Evolutionary conservation across 192 early-diverging fungal genomes (phyloP).

Genomic region (Coemansia sp.): DNA sequence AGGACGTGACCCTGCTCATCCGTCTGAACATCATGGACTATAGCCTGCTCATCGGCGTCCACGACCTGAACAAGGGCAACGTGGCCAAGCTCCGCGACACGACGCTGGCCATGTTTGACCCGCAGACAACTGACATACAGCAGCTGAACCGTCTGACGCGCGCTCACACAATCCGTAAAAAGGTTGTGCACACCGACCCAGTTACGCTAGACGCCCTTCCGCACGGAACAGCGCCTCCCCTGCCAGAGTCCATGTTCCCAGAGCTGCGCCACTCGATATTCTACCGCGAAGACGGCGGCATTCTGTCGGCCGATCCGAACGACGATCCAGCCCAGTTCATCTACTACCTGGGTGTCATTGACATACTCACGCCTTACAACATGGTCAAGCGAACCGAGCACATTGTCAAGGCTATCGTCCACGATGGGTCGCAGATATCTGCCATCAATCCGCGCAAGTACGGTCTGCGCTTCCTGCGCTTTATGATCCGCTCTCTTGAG

Average conservation of each 20-base stretch:
- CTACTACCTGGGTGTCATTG: conserved; percentile 97
- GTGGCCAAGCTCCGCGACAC: conserved; percentile 89
- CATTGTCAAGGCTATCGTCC: conserved; percentile 81
- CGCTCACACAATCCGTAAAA: conserved; percentile 59
- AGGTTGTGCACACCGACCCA: conserved; percentile 56
- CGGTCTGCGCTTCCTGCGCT: conserved; percentile 86
- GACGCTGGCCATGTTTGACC: conserved; percentile 85
- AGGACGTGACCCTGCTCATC: conserved; percentile 80
- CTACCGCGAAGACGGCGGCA: conserved; percentile 92
- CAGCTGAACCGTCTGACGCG: conserved; percentile 52
- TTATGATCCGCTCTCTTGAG: conserved; percentile 76
- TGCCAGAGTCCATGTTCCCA: conserved; percentile 59
- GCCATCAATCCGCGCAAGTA: conserved; percentile 87
- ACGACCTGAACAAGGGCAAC: conserved; percentile 86
- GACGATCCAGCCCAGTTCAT: conserved; percentile 73
- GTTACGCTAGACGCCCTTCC: conserved; percentile 55
- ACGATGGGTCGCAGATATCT: conserved; percentile 80
- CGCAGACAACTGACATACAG: conserved; percentile 57
- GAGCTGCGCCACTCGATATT: conserved; percentile 76
- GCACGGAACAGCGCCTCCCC: conserved; percentile 38
- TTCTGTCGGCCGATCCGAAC: conserved; percentile 72
- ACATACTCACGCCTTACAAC: conserved; percentile 97
- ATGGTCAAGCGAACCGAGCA: conserved; percentile 87
- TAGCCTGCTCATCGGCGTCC: conserved; percentile 91
- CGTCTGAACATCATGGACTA: conserved; percentile 98